phyloP scores from a whole-genome alignment of 768 basidiomycete species.

The Lactarius evosmus region DNA sequence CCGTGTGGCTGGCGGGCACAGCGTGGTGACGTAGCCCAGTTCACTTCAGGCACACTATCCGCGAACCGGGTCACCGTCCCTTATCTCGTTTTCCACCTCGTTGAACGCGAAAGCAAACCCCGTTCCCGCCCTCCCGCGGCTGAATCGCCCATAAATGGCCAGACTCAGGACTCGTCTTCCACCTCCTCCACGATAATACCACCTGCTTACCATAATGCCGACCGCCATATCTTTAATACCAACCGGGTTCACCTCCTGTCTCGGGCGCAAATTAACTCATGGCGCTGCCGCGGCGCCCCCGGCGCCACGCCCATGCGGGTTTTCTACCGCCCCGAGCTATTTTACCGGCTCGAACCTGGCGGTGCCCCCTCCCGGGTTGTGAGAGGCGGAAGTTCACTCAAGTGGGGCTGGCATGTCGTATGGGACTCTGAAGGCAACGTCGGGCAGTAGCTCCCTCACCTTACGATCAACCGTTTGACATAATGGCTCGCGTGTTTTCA shows the following conservation, averaged over 20 bases:
- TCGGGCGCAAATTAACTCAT: constrained; percentile 57
- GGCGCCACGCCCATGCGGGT: constrained; percentile 41
- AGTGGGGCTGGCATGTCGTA: constrained; percentile 26
- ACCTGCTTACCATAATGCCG: constrained; percentile 31
- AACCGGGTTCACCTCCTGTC: constrained; percentile 60
- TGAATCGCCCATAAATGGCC: not conserved
- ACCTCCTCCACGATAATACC: constrained; percentile 13
- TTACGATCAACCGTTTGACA: not conserved
- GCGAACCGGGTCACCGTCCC: constrained; percentile 2
- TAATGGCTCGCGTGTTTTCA: not conserved
- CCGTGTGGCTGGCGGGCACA: constrained; percentile 45
- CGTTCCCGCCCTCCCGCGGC: not conserved
- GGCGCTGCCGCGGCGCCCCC: constrained; percentile 34
- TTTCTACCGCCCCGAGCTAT: constrained; percentile 19
- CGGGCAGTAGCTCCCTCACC: not conserved
- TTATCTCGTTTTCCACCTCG: constrained; percentile 21
- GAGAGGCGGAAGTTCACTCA: constrained; percentile 22
- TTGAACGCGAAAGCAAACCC: constrained; percentile 5
- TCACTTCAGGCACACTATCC: constrained; percentile 4
- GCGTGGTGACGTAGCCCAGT: constrained; percentile 17
- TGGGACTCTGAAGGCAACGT: constrained; percentile 22
- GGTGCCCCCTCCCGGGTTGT: constrained; percentile 7
- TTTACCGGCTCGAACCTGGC: constrained; percentile 19
- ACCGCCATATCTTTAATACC: constrained; percentile 54
- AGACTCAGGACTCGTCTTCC: constrained; percentile 26